Base-by-base conservation (phyloP, 805 yeast genomes). In the Cyberlindnera lachancei region DNA sequence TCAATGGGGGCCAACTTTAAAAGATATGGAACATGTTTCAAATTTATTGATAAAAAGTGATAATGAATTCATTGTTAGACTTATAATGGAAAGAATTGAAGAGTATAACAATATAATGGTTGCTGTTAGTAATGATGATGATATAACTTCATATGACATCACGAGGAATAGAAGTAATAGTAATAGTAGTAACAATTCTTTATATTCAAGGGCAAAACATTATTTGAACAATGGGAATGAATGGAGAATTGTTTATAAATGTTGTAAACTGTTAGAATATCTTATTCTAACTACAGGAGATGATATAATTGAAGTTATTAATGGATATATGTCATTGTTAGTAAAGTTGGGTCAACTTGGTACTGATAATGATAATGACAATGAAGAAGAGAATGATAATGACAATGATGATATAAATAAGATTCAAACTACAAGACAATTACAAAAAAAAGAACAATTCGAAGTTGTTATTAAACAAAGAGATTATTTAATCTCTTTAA, bases 1-100 rank as follows among this genome's bases (percentile, higher is more conserved):
- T 42, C 45, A 66, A 6, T 69, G 75, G 75, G 75, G 75, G 2
- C 75, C 75, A 4, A 62, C 72, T 0, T 53, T 66, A 5, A 55
- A 58, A 25, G 69, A 68, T 38, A 45, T 65, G 41, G 52, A 52
- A 23, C 62, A 60, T 33, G 56, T 60, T 9, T 20, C n/a, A 6
- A 21, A 23, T 17, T 15, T 22, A 8, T n/a, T 23, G 14, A 16
- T 22, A 25, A 16, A 22, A 12, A 23, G 22, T 16, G 25, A 22
- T 52, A 32, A 47, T 49, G 33, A 41, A 50, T 28, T 56, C 44
- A 38, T 61, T 43, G 7, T 61, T 52, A 15, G 38, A 44, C 40
- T 59, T 45, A 30, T 38, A 46, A 40, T 52, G 47, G 41, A 50
- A 50, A 12, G 67, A 48, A 45, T 61, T 4, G 6, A 20, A 8